phyloP scores from a whole-genome alignment of 23 red algal genomes.

The Gracilaria caudata region DNA sequence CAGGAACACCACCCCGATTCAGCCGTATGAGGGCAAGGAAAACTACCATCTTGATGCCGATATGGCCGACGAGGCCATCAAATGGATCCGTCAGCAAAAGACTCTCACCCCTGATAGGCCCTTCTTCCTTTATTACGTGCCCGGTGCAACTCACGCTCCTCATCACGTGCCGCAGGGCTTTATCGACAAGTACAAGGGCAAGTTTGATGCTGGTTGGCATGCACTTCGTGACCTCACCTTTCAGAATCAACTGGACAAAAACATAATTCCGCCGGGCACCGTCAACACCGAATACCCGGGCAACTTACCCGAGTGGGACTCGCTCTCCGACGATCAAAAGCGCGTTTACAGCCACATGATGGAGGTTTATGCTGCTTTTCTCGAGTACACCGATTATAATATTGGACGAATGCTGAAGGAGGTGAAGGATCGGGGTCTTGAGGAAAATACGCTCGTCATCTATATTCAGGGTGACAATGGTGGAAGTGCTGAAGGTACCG shows the following conservation, averaged over 20 bases:
- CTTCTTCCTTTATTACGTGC: conserved; percentile 20
- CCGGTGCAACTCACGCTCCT: conserved; percentile 4
- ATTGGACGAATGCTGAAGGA: not conserved
- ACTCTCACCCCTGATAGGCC: conserved; percentile 10
- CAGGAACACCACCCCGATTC: conserved; percentile 13
- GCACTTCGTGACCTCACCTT: not conserved
- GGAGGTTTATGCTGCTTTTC: conserved; percentile 15
- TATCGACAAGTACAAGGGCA: conserved; percentile 8
- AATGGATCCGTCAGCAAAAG: not conserved
- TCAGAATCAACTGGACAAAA: not conserved
- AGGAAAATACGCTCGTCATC: conserved; percentile 14
- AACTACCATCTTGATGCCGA: conserved; percentile 34
- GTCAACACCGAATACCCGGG: not conserved
- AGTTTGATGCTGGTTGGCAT: conserved; percentile 9
- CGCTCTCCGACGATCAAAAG: conserved; percentile 10
- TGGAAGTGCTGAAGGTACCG: conserved; percentile 26
- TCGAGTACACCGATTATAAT: conserved; percentile 22
- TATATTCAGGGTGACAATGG: conserved; percentile 33
- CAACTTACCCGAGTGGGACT: conserved; percentile 2
- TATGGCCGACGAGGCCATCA: conserved; percentile 17
- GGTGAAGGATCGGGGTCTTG: not conserved
- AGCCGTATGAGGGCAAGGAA: not conserved
- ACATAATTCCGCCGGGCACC: not conserved
- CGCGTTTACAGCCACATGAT: conserved; percentile 6
- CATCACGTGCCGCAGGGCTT: not conserved